phyloP scores from a whole-genome alignment of 768 basidiomycete genomes.

The Tulasnella sp. region DNA sequence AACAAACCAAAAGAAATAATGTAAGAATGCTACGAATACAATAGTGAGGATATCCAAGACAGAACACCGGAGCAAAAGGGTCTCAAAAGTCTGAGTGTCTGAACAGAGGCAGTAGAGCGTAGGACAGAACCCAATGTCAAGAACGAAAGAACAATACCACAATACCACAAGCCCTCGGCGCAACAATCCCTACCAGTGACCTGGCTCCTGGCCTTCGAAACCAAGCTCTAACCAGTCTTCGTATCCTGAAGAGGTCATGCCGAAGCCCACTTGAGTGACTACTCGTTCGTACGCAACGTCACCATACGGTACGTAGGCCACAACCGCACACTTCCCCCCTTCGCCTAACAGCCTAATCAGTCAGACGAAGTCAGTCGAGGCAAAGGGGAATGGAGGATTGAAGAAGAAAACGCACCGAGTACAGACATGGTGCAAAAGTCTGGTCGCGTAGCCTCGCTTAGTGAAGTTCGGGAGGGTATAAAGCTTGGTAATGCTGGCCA shows the following conservation, averaged over 20 bases:
- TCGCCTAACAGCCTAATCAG: background rate
- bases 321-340: background rate
- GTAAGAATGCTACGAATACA: background rate
- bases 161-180: background rate
- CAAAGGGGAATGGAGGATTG: background rate
- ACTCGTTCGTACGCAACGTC: background rate
- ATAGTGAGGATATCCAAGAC: background rate
- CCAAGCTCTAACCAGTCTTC: conserved; percentile 53
- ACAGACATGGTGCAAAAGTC: background rate
- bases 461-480: background rate
- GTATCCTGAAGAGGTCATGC: background rate
- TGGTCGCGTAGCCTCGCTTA: background rate
- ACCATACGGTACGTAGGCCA: background rate
- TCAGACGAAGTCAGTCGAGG: background rate
- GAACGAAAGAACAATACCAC: background rate
- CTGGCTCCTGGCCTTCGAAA: conserved; percentile 40
- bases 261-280: background rate
- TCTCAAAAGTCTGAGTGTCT: background rate
- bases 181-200: conserved; percentile 46
- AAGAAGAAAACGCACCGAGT: background rate
- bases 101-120: background rate
- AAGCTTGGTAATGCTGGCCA: background rate
- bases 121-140: background rate
- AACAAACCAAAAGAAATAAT: background rate
- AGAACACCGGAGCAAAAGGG: background rate